phyloP scores from a whole-genome alignment of 164 flowering plant genomes.

The Berberis vulgaris region DNA sequence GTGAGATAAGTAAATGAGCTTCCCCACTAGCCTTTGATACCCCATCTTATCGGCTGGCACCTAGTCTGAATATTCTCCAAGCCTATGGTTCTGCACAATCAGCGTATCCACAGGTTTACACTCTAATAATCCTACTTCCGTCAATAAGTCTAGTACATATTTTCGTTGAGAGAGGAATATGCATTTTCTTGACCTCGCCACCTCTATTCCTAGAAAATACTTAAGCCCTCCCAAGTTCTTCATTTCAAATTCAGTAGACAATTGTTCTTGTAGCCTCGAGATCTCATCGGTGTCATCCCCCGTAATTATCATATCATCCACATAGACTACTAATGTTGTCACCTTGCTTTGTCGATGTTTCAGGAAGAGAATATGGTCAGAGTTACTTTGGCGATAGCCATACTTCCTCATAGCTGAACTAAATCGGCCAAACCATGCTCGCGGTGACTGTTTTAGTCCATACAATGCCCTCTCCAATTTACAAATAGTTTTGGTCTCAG shows the following conservation, averaged over 20 bases:
- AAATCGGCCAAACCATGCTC: background rate
- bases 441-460: slow-evolving; percentile 2
- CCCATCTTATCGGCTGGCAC: background rate
- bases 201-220: background rate
- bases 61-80: background rate
- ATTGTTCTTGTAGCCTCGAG: background rate
- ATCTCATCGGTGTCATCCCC: background rate
- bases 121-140: background rate
- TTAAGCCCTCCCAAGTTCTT: background rate
- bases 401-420: background rate
- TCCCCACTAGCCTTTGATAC: background rate
- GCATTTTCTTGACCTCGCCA: background rate
- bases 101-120: background rate
- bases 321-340: background rate
- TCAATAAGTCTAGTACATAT: background rate
- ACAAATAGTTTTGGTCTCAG: background rate
- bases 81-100: background rate
- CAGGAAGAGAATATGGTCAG: background rate
- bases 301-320: background rate
- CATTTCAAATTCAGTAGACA: background rate
- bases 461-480: background rate
- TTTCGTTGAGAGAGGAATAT: background rate
- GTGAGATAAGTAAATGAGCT: background rate
- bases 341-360: background rate
- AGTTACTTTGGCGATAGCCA: background rate